Conservation (phyloP, 2,329 filamentous ascomycete species). For the Daldinia sp. region DNA sequence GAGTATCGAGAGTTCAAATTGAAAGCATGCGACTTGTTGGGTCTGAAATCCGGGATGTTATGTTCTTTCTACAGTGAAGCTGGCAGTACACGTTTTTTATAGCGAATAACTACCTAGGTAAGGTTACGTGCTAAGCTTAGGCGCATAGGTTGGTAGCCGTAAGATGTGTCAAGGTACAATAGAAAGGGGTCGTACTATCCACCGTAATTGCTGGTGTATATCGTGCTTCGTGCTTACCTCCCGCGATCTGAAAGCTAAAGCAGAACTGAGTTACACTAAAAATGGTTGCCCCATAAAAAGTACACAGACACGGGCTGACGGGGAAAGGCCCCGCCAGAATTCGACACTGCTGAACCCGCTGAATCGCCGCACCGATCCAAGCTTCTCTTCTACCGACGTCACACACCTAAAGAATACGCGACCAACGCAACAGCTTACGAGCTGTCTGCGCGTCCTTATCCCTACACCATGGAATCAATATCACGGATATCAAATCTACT, state of each 20-base stretch:
- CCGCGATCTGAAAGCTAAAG: neutral
- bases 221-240: neutral
- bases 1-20: neutral
- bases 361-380: neutral
- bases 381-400: slow-evolving; percentile 28
- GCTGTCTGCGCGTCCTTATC: slow-evolving; percentile 39
- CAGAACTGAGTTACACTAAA: neutral
- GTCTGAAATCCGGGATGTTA: neutral
- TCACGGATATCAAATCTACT: slow-evolving; percentile 92
- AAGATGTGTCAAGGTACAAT: too few relatives aligned
- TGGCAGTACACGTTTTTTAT: too few relatives aligned
- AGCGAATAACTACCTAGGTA: neutral
- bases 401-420: slow-evolving; percentile 22
- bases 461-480: slow-evolving; percentile 84
- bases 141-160: too few relatives aligned
- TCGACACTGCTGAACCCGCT: neutral
- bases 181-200: too few relatives aligned
- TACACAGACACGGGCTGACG: too few relatives aligned
- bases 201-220: too few relatives aligned
- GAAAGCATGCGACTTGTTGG: neutral
- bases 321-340: slow-evolving; percentile 20
- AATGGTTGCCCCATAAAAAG: slow-evolving; percentile 12
- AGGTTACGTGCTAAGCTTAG: neutral
- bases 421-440: slow-evolving; percentile 40
- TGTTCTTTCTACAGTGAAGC: neutral